Percentiles rank a stretch among this genome's conserved stretches.
phyloP scores from a whole-genome alignment of 108 stramenopile species.

The Nitzschia putrida region DNA sequence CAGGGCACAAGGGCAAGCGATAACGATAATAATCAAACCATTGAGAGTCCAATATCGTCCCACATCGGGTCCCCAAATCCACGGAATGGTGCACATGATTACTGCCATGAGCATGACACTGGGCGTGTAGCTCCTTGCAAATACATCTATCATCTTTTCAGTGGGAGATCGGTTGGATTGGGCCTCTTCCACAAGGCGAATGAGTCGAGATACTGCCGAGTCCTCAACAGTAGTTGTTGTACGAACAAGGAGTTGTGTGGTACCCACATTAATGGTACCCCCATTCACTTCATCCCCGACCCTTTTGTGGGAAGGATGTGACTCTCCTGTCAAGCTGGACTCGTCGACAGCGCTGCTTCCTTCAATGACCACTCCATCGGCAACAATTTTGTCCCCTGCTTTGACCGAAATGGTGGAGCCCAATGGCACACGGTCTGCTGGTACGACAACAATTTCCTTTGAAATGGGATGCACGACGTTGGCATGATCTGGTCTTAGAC shows the following conservation, averaged over 20 bases:
- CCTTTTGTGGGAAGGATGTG: constrained; percentile 68
- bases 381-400: constrained; percentile 92
- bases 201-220: constrained; percentile 76
- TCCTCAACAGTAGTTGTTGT: constrained; percentile 76
- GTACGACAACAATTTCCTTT: constrained; percentile 62
- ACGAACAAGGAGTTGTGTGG: constrained; percentile 63
- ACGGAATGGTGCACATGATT: constrained; percentile 80
- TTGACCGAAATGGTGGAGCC: constrained; percentile 84
- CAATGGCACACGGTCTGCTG: constrained; percentile 65
- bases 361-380: constrained; percentile 88
- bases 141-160: constrained; percentile 85
- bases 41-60: constrained; percentile 73
- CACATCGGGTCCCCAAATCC: constrained; percentile 64
- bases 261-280: constrained; percentile 84
- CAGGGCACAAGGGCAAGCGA: constrained; percentile 95
- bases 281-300: constrained; percentile 68
- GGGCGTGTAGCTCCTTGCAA: constrained; percentile 89
- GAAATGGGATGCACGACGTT: constrained; percentile 63
- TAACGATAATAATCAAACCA: constrained; percentile 86
- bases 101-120: constrained; percentile 67
- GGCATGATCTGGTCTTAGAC: constrained; percentile 82
- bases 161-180: constrained; percentile 83
- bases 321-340: constrained; percentile 91
- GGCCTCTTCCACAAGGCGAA: constrained; percentile 82
- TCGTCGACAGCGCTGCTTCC: constrained; percentile 89